A percentile compares a stretch with the other conserved stretches of the same genome.
Conservation (phyloP, 176 grass and related monocot species). For the Guadua angustifolia region DNA sequence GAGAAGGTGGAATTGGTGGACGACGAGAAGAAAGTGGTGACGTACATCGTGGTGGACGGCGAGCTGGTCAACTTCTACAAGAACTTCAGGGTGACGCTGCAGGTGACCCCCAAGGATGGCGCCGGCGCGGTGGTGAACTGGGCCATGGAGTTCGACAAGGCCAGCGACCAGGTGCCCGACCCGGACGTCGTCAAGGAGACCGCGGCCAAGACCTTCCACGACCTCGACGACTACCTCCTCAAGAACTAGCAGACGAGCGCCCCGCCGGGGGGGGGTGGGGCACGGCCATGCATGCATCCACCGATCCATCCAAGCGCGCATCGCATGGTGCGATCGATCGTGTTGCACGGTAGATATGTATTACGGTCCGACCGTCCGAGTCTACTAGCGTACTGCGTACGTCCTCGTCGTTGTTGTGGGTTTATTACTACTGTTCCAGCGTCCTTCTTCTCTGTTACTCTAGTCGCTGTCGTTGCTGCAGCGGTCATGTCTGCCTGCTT, state of each 20-base stretch:
- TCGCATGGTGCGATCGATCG: background rate
- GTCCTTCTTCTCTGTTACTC: background rate
- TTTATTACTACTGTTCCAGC: background rate
- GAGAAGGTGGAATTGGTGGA: slow-evolving; percentile 80
- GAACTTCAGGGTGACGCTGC: slow-evolving; percentile 68
- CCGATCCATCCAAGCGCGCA: background rate
- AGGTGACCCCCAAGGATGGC: slow-evolving; percentile 48
- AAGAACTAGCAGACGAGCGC: slow-evolving; percentile 50
- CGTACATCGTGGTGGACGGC: slow-evolving; percentile 82
- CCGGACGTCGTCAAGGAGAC: slow-evolving; percentile 72
- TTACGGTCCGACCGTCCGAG: background rate
- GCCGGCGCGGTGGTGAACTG: slow-evolving; percentile 59
- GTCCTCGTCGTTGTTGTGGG: background rate
- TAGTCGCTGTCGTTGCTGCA: background rate
- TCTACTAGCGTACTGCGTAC: background rate
- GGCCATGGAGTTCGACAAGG: slow-evolving; percentile 75
- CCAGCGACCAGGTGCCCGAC: slow-evolving; percentile 63
- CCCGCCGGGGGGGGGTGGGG: no score
- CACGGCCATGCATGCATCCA: background rate
- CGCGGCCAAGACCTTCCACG: slow-evolving; percentile 69
- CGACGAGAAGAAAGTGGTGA: slow-evolving; percentile 67
- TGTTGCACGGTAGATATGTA: background rate
- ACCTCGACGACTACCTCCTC: slow-evolving; percentile 82
- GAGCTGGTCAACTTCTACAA: slow-evolving; percentile 73
- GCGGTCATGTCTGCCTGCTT: slow-evolving; percentile 12